Percentiles rank a stretch among this genome's conserved stretches.
Conservation (phyloP, 495 filamentous ascomycete species). For the Podospora tetraspora region DNA sequence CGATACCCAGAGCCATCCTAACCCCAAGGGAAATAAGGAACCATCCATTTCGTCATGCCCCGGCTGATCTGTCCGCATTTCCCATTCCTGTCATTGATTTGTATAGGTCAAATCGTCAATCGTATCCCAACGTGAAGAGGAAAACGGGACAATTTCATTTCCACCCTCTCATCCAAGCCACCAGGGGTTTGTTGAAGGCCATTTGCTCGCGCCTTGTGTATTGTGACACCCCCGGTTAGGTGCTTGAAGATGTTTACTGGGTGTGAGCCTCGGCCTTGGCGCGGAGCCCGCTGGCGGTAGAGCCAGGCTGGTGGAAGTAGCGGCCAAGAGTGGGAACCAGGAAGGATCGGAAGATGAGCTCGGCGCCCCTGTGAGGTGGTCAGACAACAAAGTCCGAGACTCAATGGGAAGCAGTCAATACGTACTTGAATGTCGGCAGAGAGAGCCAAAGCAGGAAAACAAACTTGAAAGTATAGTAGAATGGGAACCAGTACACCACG, state of each 20-base stretch:
- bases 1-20: constrained; percentile 20
- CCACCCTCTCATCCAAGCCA: constrained; percentile 4
- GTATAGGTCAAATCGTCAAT: constrained; percentile 21
- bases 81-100: constrained; percentile 21
- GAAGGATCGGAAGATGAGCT: constrained; percentile 94
- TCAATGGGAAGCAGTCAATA: constrained; percentile 15
- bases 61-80: constrained; percentile 13
- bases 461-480: constrained; percentile 99
- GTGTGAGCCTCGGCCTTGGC: constrained; percentile 77
- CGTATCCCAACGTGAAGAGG: constrained; percentile 27
- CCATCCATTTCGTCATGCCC: constrained; percentile 11
- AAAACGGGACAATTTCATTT: constrained; percentile 16
- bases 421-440: constrained; percentile 87
- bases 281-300: constrained; percentile 82
- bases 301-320: constrained; percentile 73
- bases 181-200: constrained; percentile 19
- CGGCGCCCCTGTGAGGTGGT: constrained; percentile 64
- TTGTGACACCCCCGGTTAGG: constrained; percentile 9
- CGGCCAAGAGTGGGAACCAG: constrained; percentile 84
- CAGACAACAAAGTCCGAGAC: background rate
- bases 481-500: constrained; percentile 99
- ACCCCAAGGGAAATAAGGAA: constrained; percentile 12
- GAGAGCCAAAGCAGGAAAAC: constrained; percentile 93
- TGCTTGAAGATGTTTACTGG: constrained; percentile 37
- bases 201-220: constrained; percentile 15